These are phyloP conservation scores for Psophocarpus tetragonolobus DNA, from an alignment of 306 rosid species.

Conservation along the genomic window DNA sequence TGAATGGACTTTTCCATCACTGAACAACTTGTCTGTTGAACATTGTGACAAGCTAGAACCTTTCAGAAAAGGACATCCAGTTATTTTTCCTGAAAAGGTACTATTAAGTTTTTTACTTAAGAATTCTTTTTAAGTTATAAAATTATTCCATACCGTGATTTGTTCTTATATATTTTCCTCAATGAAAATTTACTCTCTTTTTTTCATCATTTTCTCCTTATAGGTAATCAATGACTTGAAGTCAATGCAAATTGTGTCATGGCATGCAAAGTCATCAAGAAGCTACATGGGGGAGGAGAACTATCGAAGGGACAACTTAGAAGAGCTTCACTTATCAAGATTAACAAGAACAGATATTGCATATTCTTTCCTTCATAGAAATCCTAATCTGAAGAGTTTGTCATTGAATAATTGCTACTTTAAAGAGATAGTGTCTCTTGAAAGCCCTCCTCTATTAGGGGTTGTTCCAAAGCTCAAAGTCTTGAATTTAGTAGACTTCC, in stretches of 20 bases:
- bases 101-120: neutral
- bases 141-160: neutral
- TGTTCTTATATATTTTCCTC: neutral
- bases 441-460: neutral
- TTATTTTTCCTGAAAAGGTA: neutral
- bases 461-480: constrained; percentile 20
- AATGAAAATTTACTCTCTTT: neutral
- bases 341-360: neutral
- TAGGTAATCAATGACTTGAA: constrained; percentile 19
- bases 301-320: neutral
- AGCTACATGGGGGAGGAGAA: neutral
- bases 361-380: constrained; percentile 21
- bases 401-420: neutral
- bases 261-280: neutral
- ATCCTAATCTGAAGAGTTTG: constrained; percentile 1
- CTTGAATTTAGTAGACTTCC: neutral
- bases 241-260: neutral
- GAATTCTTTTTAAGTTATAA: neutral
- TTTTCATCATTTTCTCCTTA: neutral
- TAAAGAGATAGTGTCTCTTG: neutral
- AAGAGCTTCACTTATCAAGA: neutral
- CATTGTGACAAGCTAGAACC: neutral
- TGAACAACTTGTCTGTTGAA: neutral
- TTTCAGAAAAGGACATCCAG: neutral
- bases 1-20: neutral